phyloP scores from a whole-genome alignment of 148 eudicot species.

The Cornus kousa region DNA sequence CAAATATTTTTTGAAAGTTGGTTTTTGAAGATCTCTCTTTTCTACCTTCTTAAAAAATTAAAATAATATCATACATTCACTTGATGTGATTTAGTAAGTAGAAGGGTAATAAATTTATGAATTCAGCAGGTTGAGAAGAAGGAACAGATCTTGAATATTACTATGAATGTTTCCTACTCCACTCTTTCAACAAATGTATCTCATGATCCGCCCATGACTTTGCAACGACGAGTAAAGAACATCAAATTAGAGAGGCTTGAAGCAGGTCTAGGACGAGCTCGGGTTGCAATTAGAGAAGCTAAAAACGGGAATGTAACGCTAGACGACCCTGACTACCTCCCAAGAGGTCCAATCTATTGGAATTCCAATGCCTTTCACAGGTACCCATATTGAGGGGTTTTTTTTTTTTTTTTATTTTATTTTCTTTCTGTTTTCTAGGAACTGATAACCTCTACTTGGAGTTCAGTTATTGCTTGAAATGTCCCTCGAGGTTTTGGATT shows the following conservation, averaged over 20 bases:
- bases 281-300: constrained; percentile 55
- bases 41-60: too few species aligned
- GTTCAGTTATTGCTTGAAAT: not conserved
- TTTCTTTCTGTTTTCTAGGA: not conserved
- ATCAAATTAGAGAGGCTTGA: constrained; percentile 52
- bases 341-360: constrained; percentile 18
- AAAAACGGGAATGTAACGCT: constrained; percentile 12
- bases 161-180: not conserved
- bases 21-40: too few species aligned
- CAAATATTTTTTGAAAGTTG: too few species aligned
- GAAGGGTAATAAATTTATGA: not conserved
- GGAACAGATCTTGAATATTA: constrained; percentile 12
- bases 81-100: too few species aligned
- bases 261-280: constrained; percentile 48
- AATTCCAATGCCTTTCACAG: constrained; percentile 17
- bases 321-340: not conserved
- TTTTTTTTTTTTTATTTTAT: not conserved
- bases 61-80: too few species aligned
- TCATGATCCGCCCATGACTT: constrained; percentile 10
- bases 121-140: constrained; percentile 11
- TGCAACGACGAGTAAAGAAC: constrained; percentile 16
- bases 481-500: not conserved
- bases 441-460: not conserved
- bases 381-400: not conserved
- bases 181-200: constrained; percentile 15